Conservation (phyloP, 2,329 filamentous ascomycete genomes). For the Keithomyces neogunnii region DNA sequence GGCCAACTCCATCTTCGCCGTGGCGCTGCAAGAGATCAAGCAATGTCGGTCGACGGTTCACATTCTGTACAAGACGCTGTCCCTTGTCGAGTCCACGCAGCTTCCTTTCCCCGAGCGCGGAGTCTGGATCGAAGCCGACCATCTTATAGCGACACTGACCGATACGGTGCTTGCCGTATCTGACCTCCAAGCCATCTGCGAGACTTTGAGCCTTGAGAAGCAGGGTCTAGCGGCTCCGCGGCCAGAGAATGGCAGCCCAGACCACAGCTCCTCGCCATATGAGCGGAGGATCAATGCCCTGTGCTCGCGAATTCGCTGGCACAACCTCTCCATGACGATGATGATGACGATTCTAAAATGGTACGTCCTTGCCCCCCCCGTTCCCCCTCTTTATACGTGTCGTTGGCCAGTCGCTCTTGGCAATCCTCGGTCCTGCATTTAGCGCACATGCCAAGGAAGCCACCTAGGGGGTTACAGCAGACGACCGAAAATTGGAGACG, state of each 20-base stretch:
- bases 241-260: slow-evolving; percentile 4
- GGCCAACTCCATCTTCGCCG: slow-evolving; percentile 17
- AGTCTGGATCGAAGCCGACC: slow-evolving; percentile 25
- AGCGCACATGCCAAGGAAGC: slow-evolving; percentile 5
- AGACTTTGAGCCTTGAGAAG: slow-evolving; percentile 6
- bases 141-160: slow-evolving; percentile 26
- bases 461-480: not conserved
- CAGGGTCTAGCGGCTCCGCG: slow-evolving; percentile 2
- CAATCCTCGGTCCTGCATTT: not conserved
- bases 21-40: slow-evolving; percentile 26
- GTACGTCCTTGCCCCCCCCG: slow-evolving; percentile 14
- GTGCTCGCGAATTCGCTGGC: slow-evolving; percentile 26
- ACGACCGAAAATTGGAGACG: slow-evolving; percentile 1
- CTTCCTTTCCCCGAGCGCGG: slow-evolving; percentile 26
- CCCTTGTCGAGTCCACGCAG: slow-evolving; percentile 21
- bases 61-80: slow-evolving; percentile 26
- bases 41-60: slow-evolving; percentile 29
- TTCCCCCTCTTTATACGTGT: not conserved
- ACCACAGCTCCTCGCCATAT: slow-evolving; percentile 1
- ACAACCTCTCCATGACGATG: slow-evolving; percentile 30
- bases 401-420: not conserved
- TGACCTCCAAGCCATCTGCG: slow-evolving; percentile 22
- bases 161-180: slow-evolving; percentile 27
- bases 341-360: slow-evolving; percentile 31
- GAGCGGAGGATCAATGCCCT: slow-evolving; percentile 20